Conservation (phyloP, 116 monocot species). For the Zostera marina region DNA sequence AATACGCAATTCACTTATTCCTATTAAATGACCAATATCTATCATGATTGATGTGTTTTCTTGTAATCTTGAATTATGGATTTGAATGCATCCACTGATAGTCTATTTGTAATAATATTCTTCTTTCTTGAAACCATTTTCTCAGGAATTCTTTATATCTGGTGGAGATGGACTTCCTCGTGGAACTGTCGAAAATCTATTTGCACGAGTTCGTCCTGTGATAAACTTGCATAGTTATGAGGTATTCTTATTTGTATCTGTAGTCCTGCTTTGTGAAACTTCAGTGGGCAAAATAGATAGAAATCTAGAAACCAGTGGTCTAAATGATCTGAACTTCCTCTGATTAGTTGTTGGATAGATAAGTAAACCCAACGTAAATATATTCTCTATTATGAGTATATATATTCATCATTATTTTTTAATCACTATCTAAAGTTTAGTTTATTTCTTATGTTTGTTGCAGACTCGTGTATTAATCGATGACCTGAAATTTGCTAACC, state of each 20-base stretch:
- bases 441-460: not conserved
- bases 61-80: not conserved
- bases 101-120: too few relatives aligned
- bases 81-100: too few relatives aligned
- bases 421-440: not conserved
- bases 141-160: slow-evolving; percentile 93
- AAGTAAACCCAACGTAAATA: too few relatives aligned
- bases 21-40: not conserved
- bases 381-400: not conserved
- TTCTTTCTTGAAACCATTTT: not conserved
- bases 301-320: too few relatives aligned
- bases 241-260: slow-evolving; percentile 20
- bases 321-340: too few relatives aligned
- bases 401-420: not conserved
- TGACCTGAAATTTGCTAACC: slow-evolving; percentile 54
- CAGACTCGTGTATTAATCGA: slow-evolving; percentile 82
- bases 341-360: too few relatives aligned
- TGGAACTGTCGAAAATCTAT: slow-evolving; percentile 86
- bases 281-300: too few relatives aligned
- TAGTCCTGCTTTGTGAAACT: not conserved
- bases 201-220: slow-evolving; percentile 66
- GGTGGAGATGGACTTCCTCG: slow-evolving; percentile 98
- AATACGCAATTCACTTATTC: too few relatives aligned
- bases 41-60: not conserved
- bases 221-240: slow-evolving; percentile 62